Evolutionary conservation across 495 filamentous ascomycete species (phyloP), one percentile per base, ranked within the genome.

Genomic region (Poronia punctata): DNA sequence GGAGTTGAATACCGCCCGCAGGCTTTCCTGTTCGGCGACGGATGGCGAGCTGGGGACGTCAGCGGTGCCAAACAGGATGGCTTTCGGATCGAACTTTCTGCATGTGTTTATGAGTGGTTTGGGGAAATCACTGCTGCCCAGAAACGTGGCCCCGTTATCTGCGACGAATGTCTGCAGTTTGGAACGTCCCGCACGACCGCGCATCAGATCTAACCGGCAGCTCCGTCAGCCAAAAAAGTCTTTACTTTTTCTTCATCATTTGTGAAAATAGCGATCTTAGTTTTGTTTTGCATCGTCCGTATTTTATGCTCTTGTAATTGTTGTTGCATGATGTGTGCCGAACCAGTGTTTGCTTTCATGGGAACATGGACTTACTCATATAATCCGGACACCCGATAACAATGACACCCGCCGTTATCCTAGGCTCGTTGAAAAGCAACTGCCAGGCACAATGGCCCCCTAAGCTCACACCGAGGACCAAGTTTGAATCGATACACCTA

Each of bases 381-480:
- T 82, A 95, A 62, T 98, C 90, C 0, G 90, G 86, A 58, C 87
- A 94, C 11, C 90, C 92, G 37, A 98, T 84, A 23, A 95, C 72
- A 17, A 84, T 68, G 7, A 93, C 75, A 0, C 75, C 88, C 3
- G 86, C 79, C 6, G 67, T 78, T 27, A 97, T 72, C 38, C 88
- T 72, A 20, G 83, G 77, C 17, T 95, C 88, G 25, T 80, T 75
- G 28, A 95, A 70, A 25, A 95, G 57, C 8, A 80, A 68, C 50
- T 88, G 80, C 83, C 90, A 98, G 1, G 83, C 83, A 15, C 84
- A 80, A 56, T 98, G 92, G 3, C 86, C 92, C 7, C 92, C 92
- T 0, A 97, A 69, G 4, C 84, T 89, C 10, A 95, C 70, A 1
- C 92, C 92, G 5, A 92, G 64, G 3, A 82, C 81, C 12, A 95